These are phyloP conservation scores for Astragalus glycyphyllos DNA, from an alignment of 306 rosid species.

Conservation along the genomic window DNA sequence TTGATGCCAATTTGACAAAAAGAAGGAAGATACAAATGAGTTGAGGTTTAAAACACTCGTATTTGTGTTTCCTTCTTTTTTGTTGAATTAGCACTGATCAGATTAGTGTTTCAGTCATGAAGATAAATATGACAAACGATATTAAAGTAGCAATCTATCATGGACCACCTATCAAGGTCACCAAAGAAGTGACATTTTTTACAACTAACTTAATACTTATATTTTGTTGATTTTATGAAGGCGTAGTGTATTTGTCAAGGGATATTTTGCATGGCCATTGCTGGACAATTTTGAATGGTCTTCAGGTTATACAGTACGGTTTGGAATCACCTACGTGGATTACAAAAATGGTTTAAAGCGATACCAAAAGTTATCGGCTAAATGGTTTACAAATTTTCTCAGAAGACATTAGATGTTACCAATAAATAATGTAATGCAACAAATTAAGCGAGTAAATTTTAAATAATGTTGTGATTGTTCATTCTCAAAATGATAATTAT, in stretches of 20 bases:
- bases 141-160: too few relatives aligned
- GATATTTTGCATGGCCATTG: conserved; percentile 70
- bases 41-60: too few relatives aligned
- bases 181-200: not conserved
- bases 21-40: too few relatives aligned
- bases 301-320: conserved; percentile 48
- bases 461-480: not conserved
- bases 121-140: too few relatives aligned
- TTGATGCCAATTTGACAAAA: too few relatives aligned
- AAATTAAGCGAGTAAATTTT: not conserved
- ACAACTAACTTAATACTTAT: not conserved
- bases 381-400: conserved; percentile 57
- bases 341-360: conserved; percentile 47
- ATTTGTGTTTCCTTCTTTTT: too few relatives aligned
- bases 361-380: conserved; percentile 52
- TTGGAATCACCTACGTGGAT: conserved; percentile 59
- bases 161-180: too few relatives aligned
- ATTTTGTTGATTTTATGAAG: conserved; percentile 3
- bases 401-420: not conserved
- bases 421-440: conserved; percentile 3
- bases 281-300: conserved; percentile 65
- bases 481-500: not conserved
- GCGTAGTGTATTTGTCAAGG: conserved; percentile 54
- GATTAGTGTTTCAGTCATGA: too few relatives aligned
- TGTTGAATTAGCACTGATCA: too few relatives aligned